Percentiles rank a stretch among this genome's conserved stretches.
These are phyloP conservation scores for Mycena sp. DNA, from an alignment of 1,284 basidiomycete genomes.

Conservation along the genomic window DNA sequence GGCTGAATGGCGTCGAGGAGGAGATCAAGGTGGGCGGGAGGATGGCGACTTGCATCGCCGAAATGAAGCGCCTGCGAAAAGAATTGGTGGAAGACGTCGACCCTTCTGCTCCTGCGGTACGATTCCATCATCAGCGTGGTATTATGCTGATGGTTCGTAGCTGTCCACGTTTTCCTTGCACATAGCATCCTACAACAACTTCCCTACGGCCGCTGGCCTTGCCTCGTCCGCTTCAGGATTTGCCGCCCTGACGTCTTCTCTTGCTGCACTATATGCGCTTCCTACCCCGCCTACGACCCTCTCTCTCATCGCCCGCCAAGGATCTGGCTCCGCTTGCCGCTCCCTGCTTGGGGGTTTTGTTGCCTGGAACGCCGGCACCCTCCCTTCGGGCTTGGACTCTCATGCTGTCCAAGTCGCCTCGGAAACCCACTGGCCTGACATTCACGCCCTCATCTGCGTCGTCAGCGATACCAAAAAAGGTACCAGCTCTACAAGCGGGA, in stretches of 20 bases:
- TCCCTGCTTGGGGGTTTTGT: conserved; percentile 98
- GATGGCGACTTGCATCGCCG: conserved; percentile 86
- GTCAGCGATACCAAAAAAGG: conserved; percentile 98
- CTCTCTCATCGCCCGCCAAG: conserved; percentile 95
- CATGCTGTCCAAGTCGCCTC: conserved; percentile 91
- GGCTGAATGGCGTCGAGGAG: conserved; percentile 95
- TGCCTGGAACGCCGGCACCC: conserved; percentile 89
- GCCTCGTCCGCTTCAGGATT: conserved; percentile 98
- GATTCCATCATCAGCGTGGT: conserved; percentile 28
- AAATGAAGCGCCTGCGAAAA: conserved; percentile 84
- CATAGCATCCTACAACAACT: conserved; percentile 98
- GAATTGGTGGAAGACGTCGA: conserved; percentile 78
- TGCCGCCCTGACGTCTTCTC: conserved; percentile 92
- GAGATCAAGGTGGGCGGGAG: conserved; percentile 86
- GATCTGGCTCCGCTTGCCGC: conserved; percentile 96
- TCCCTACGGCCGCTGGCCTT: conserved; percentile 97
- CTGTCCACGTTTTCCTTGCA: conserved; percentile 81
- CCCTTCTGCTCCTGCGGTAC: conserved; percentile 71
- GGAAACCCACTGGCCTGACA: conserved; percentile 91
- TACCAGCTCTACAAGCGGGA: conserved; percentile 93
- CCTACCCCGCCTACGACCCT: conserved; percentile 75
- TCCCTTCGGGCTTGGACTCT: conserved; percentile 83
- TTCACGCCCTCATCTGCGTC: conserved; percentile 98
- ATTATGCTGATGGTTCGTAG: conserved; percentile 47
- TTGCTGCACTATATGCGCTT: conserved; percentile 89